phyloP scores from a whole-genome alignment of 352 stramenopile genomes.

The Pythium myriotylum region DNA sequence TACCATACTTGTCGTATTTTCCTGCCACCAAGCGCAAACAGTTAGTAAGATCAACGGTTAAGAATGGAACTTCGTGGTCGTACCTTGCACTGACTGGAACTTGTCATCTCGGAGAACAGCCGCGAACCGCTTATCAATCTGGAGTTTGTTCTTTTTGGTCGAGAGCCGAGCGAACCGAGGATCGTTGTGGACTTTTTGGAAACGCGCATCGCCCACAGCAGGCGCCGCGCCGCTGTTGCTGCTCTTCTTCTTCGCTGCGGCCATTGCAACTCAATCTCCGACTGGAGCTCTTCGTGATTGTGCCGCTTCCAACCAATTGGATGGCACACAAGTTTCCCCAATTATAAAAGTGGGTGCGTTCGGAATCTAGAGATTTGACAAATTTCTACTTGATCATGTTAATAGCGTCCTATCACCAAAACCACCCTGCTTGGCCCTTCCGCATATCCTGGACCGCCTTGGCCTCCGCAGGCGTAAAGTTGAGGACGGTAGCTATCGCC shows the following conservation, averaged over 20 bases:
- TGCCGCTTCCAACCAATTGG: slow-evolving; percentile 30
- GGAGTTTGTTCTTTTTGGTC: slow-evolving; percentile 82
- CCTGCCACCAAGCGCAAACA: slow-evolving; percentile 9
- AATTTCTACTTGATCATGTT: slow-evolving; percentile 9
- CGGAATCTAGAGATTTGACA: slow-evolving; percentile 1
- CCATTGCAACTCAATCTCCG: not conserved
- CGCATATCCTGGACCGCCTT: slow-evolving; percentile 63
- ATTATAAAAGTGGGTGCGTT: slow-evolving; percentile 10
- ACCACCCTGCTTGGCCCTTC: slow-evolving; percentile 60
- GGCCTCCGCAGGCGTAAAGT: slow-evolving; percentile 77
- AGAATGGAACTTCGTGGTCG: not conserved
- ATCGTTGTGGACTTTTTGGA: slow-evolving; percentile 88
- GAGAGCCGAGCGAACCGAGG: slow-evolving; percentile 79
- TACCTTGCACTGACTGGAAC: slow-evolving; percentile 79
- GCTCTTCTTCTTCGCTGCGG: slow-evolving; percentile 4
- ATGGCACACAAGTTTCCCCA: not conserved
- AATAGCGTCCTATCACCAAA: slow-evolving; percentile 49
- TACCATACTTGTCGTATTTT: slow-evolving; percentile 89
- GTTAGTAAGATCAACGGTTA: too few relatives aligned
- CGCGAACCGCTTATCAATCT: slow-evolving; percentile 81
- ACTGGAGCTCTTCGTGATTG: slow-evolving; percentile 24
- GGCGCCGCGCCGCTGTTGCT: not conserved
- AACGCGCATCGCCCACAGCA: slow-evolving; percentile 69
- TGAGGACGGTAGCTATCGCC: slow-evolving; percentile 85
- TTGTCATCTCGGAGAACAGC: slow-evolving; percentile 72